A percentile compares a stretch with the other conserved stretches of the same genome.
Evolutionary conservation across 164 flowering plant species (phyloP).

Genomic region (Vitis labrusca): DNA sequence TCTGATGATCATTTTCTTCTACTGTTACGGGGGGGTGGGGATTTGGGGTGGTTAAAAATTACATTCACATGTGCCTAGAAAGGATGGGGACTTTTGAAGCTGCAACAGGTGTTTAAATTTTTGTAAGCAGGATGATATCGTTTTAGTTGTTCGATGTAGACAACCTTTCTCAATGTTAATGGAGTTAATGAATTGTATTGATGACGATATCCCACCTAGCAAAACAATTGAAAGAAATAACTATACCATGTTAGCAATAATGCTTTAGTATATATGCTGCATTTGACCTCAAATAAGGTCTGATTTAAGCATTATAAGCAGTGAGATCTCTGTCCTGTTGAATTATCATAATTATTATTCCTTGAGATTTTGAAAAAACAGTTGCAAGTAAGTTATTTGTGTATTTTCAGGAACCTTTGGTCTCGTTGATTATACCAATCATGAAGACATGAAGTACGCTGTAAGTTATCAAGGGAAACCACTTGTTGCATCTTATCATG

Average conservation of each 20-base stretch:
- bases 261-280: background rate
- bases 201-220: too few species aligned
- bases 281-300: background rate
- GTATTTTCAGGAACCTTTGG: constrained; percentile 78
- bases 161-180: background rate
- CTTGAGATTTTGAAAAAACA: background rate
- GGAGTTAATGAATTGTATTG: too few species aligned
- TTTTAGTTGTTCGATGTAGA: background rate
- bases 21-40: too few species aligned
- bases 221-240: too few species aligned
- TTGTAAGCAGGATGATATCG: background rate
- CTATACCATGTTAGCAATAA: too few species aligned
- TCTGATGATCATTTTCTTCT: background rate
- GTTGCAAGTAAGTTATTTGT: background rate
- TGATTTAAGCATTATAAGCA: background rate
- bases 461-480: constrained; percentile 45
- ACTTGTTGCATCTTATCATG: background rate
- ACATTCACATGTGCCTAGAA: too few species aligned
- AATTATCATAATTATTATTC: background rate
- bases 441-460: constrained; percentile 98
- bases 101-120: too few species aligned
- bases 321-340: background rate
- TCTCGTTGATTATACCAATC: constrained; percentile 85
- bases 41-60: too few species aligned
- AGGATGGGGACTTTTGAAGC: too few species aligned